Evolutionary conservation across 306 rosid genomes (phyloP).

Genomic region (Elaeagnus macrophylla): DNA sequence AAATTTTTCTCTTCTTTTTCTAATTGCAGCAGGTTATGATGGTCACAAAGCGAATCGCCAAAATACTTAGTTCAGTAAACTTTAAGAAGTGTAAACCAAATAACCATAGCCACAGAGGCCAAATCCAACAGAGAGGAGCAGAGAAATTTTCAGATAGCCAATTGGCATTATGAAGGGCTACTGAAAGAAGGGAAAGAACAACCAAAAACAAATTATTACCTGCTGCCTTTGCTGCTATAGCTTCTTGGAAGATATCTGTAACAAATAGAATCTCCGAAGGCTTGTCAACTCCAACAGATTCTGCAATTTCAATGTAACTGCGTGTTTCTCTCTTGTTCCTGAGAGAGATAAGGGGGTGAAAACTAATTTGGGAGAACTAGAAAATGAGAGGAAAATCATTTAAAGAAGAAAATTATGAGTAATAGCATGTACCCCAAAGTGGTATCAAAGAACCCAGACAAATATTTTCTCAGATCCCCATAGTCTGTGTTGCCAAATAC

Average conservation of each 20-base stretch:
- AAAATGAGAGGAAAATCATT: background rate
- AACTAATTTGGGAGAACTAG: too few species aligned
- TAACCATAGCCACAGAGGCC: too few species aligned
- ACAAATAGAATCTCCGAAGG: constrained; percentile 7
- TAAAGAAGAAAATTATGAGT: background rate
- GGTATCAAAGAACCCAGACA: constrained; percentile 10
- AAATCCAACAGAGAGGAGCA: too few species aligned
- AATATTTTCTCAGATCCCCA: constrained; percentile 13
- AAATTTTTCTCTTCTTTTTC: too few species aligned
- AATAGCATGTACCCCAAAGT: constrained; percentile 5
- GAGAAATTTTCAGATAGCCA: too few species aligned
- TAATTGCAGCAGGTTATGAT: too few species aligned
- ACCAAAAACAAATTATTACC: constrained; percentile 1
- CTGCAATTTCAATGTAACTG: constrained; percentile 10
- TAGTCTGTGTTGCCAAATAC: constrained; percentile 7
- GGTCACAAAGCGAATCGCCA: too few species aligned
- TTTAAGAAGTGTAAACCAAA: too few species aligned
- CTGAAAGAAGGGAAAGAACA: too few species aligned
- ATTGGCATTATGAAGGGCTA: too few species aligned
- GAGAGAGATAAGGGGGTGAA: background rate
- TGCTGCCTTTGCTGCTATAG: constrained; percentile 7
- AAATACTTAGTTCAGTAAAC: too few species aligned
- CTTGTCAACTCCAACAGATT: constrained; percentile 16
- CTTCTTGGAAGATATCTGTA: constrained; percentile 11
- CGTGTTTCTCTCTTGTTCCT: constrained; percentile 3